phyloP scores from a whole-genome alignment of 345 rosid genomes.

The Punica granatum region DNA sequence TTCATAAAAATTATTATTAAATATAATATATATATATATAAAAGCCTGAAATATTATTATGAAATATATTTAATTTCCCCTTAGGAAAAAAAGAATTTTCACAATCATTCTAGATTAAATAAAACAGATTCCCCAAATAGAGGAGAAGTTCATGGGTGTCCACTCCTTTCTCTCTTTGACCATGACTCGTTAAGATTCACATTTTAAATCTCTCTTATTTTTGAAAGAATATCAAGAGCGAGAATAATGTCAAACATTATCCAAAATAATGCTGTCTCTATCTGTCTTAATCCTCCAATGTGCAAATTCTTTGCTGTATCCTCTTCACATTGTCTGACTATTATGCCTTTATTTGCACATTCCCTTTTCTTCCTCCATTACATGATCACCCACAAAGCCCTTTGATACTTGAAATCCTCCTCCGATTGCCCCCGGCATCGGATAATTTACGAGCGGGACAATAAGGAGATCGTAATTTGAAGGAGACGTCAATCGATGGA shows the following conservation, averaged over 20 bases:
- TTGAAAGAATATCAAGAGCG: neutral
- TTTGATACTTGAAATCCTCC: neutral
- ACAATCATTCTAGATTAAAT: neutral
- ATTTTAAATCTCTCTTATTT: neutral
- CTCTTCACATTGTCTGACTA: neutral
- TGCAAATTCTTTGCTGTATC: neutral
- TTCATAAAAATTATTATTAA: too few species aligned
- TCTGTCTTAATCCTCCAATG: neutral
- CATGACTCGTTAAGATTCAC: neutral
- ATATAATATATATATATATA: too few species aligned
- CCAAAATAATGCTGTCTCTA: neutral
- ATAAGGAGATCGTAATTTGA: neutral
- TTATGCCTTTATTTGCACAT: neutral
- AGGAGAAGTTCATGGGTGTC: conserved; percentile 5
- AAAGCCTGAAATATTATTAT: too few species aligned
- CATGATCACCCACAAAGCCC: neutral
- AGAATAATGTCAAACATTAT: too few species aligned
- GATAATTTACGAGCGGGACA: neutral
- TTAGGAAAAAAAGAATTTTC: too few species aligned
- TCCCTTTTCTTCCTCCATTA: neutral
- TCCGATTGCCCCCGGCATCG: neutral
- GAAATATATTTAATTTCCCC: too few species aligned
- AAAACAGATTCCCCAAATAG: neutral
- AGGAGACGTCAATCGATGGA: neutral
- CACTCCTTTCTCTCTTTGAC: neutral